Evolutionary conservation across 495 filamentous ascomycete genomes (phyloP), one percentile per base, ranked within the genome.

Genomic region (Aspergillus funiculosus): DNA sequence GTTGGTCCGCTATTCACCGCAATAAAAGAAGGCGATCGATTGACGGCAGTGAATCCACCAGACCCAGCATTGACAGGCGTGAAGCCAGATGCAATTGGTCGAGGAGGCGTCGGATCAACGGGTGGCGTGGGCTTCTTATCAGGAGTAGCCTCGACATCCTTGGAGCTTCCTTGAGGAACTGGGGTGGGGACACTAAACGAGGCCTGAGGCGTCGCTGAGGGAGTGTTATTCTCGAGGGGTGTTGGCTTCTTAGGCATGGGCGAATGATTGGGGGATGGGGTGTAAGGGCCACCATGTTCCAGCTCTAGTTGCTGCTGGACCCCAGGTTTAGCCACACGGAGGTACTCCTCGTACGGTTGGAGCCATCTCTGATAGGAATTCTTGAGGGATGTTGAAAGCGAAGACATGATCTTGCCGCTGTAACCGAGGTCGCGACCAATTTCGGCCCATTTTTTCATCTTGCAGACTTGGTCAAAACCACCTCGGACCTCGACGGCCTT

Each of bases 391-490:
- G 92, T 99, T 8, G 92, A 99, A 30, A 99, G 67, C n/a, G 94
- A 97, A 0, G 94, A 97, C 92, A 99, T 99, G 53, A 99, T 99
- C 68, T 99, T 99, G 59, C 92, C 92, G 59, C 92, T 96, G 67
- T 99, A 99, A 41, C 92, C 92, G 14, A 99, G 69, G 63, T 96
- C 91, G 59, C 92, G 84, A 25, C 92, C 92, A 50, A 99, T 96
- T 63, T 99, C 92, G 0, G 92, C 92, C 92, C 92, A 99, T 71
- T 95, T 97, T 66, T 99, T 99, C 38, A 81, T 75, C 67, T 94
- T 96, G 74, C 94, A 97, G 27, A 99, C 92, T 50, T 82, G 82
- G 28, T 95, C 89, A 55, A 99, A 99, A 0, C 92, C 92, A 21
- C 92, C 92, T 31, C 90, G 79, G 28, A 81, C 78, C 62, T 97